Base-by-base conservation (phyloP, 1,284 basidiomycete species). In the Fomitopsis palustris region DNA sequence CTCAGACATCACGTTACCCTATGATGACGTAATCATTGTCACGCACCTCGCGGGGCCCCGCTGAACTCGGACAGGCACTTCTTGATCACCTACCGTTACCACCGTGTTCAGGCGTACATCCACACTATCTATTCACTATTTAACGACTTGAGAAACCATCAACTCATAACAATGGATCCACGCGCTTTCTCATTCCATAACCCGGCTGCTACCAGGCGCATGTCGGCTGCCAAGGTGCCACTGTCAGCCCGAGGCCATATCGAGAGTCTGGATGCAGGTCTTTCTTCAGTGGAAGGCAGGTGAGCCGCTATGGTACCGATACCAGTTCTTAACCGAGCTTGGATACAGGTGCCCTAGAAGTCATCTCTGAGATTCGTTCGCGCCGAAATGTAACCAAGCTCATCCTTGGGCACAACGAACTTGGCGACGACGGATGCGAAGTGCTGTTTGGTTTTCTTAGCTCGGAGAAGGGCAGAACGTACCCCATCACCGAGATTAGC, bases 351-450 rank as follows among this genome's bases (percentile, higher is more conserved):
- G 85, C 84, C 5, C 75, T 78, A 58, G 71, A 74, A 35, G 70
- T 87, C 25, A 80, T 88, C 42, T 67, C 72, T 14, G 69, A 75
- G 47, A 75, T 87, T 29, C 73, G 70, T 9, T 64, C 72, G 4
- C 78, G 78, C 21, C 75, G 73, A 31, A 62, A 68, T 4, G 77
- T 87, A 35, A 78, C 77, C 39, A 81, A 78, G 61, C 75, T 89
- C 45, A 74, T 81, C 41, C 66, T 88, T 23, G 80, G 82, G 8
- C 80, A 86, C 61, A 89, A 87, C 63, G 62, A 75, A 14, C 78
- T 90, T 3, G 79, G 80, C 3, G 82, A 87, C 65, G 79, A 81
- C 17, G 88, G 87, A n/a, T 77, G 81, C 62, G 74, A 75, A 29
- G 70, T 74, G 9, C 70, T 90, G 7, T 87, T 88, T 67, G 70